phyloP scores from a whole-genome alignment of 768 basidiomycete genomes.

The Dioszegia crocea region DNA sequence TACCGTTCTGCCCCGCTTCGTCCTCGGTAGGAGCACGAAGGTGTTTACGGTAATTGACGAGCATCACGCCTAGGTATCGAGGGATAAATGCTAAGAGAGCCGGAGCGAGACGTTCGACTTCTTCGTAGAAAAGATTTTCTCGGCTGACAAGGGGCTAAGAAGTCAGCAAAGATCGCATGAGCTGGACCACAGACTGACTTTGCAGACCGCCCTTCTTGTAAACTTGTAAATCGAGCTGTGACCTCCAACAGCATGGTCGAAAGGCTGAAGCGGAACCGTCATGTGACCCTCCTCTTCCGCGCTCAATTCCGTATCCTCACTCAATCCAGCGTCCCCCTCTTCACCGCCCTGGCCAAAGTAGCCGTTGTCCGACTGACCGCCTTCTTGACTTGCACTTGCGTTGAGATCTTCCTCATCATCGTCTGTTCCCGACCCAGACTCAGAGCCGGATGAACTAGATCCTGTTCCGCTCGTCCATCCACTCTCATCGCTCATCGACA shows the following conservation, averaged over 20 bases:
- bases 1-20: not conserved
- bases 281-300: slow-evolving; percentile 37
- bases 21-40: slow-evolving; percentile 32
- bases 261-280: slow-evolving; percentile 85
- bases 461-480: not conserved
- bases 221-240: slow-evolving; percentile 98
- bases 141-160: slow-evolving; percentile 88
- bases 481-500: not conserved
- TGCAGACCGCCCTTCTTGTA: slow-evolving; percentile 94
- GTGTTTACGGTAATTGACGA: slow-evolving; percentile 88
- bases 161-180: not conserved
- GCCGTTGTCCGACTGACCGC: slow-evolving; percentile 8
- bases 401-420: slow-evolving; percentile 11
- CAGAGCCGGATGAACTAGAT: not conserved
- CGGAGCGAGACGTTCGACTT: slow-evolving; percentile 88
- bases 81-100: slow-evolving; percentile 90
- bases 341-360: not conserved
- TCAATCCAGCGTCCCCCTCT: not conserved
- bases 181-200: slow-evolving; percentile 60
- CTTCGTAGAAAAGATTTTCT: slow-evolving; percentile 96
- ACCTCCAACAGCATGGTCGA: slow-evolving; percentile 96
- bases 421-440: slow-evolving; percentile 2
- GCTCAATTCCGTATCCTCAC: slow-evolving; percentile 15
- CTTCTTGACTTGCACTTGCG: no score
- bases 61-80: slow-evolving; percentile 97